phyloP scores from a whole-genome alignment of 495 filamentous ascomycete species.

The Filosporella fistucella region DNA sequence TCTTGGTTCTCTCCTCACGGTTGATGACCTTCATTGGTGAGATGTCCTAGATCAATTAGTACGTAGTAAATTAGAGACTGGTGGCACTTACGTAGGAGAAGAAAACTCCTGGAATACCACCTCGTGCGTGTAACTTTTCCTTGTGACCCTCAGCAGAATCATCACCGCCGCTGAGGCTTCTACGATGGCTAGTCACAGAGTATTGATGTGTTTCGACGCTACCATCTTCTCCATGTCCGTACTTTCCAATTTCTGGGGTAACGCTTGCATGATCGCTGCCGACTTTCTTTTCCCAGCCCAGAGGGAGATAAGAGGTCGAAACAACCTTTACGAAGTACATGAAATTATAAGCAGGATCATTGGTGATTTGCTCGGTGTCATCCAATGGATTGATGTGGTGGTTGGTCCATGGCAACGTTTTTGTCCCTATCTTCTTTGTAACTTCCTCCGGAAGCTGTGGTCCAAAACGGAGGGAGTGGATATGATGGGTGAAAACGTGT shows the following conservation, averaged over 20 bases:
- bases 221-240: slow-evolving; percentile 59
- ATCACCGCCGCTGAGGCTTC: slow-evolving; percentile 74
- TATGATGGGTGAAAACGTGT: slow-evolving; percentile 87
- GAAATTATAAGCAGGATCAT: slow-evolving; percentile 84
- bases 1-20: slow-evolving; percentile 81
- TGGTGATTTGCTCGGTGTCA: slow-evolving; percentile 66
- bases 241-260: slow-evolving; percentile 55
- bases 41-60: slow-evolving; percentile 62
- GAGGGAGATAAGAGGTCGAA: slow-evolving; percentile 85
- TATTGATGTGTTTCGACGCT: slow-evolving; percentile 98
- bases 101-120: slow-evolving; percentile 95
- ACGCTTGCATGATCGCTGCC: slow-evolving; percentile 40
- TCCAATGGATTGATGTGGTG: slow-evolving; percentile 95
- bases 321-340: slow-evolving; percentile 99
- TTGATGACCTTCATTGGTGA: slow-evolving; percentile 99
- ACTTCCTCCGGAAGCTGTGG: slow-evolving; percentile 80
- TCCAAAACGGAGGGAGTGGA: slow-evolving; percentile 89
- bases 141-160: slow-evolving; percentile 82
- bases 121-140: slow-evolving; percentile 80
- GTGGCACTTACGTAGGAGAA: slow-evolving; percentile 77
- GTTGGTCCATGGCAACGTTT: slow-evolving; percentile 68
- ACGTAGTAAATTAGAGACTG: neutral
- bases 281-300: slow-evolving; percentile 61
- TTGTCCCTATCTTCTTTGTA: slow-evolving; percentile 52
- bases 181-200: slow-evolving; percentile 90